phyloP scores from a whole-genome alignment of 208 protist genomes.

The Leptomonas pyrrhocoris region DNA sequence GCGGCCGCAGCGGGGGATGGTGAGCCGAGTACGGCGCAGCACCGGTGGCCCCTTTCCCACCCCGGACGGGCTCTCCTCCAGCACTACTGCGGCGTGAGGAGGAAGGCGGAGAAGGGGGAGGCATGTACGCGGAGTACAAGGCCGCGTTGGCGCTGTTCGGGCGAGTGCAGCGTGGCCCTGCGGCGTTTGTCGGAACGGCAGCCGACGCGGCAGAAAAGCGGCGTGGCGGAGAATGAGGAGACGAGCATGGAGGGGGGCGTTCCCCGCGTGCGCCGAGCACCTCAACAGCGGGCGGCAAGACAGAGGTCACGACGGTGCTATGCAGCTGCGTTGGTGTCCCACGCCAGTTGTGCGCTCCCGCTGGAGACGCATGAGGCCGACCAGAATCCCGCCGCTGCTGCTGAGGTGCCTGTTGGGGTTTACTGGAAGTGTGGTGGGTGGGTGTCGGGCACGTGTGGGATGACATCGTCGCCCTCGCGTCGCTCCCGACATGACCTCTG shows the following conservation, averaged over 20 bases:
- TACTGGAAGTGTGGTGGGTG: neutral
- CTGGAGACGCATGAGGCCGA: neutral
- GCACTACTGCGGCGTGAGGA: neutral
- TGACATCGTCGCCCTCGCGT: neutral
- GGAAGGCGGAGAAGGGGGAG: neutral
- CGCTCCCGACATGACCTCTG: neutral
- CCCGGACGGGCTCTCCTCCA: neutral
- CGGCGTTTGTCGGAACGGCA: neutral
- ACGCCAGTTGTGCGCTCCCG: neutral
- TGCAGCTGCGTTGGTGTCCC: constrained; percentile 22
- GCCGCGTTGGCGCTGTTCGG: constrained; percentile 16
- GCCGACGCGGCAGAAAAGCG: neutral
- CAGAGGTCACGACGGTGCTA: constrained; percentile 69
- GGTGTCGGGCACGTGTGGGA: neutral
- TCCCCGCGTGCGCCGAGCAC: constrained; percentile 24
- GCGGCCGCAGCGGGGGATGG: neutral
- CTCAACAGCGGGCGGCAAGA: constrained; percentile 56
- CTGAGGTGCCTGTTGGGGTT: neutral
- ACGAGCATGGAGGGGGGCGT: neutral
- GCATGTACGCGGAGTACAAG: constrained; percentile 9
- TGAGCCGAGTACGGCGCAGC: neutral
- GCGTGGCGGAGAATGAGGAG: neutral
- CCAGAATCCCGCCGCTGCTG: neutral
- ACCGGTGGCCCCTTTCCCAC: too few relatives aligned
- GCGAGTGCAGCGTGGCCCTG: neutral